Evolutionary conservation across 495 filamentous ascomycete species (phyloP).

Genomic region (Podospora anserina): DNA sequence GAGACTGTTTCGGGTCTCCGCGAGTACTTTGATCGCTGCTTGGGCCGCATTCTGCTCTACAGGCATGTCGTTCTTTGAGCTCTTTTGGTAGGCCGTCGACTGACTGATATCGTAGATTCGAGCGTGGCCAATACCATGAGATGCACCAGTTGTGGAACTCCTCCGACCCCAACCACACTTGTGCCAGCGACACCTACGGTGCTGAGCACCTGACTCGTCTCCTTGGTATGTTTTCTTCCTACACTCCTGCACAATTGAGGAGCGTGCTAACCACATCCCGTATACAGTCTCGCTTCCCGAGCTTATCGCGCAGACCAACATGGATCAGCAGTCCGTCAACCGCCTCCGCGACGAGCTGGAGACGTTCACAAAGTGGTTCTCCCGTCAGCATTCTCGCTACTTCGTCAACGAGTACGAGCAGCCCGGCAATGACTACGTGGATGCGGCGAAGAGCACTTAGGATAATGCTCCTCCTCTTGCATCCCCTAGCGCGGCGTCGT

Average conservation of each 20-base stretch:
- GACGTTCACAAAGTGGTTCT: constrained; percentile 77
- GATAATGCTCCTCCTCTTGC: neutral
- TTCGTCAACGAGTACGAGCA: constrained; percentile 76
- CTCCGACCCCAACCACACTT: constrained; percentile 60
- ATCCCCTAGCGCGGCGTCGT: neutral
- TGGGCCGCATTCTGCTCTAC: constrained; percentile 87
- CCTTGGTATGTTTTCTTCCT: constrained; percentile 61
- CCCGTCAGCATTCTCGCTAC: constrained; percentile 66
- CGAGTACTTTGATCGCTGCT: constrained; percentile 85
- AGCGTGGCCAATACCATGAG: constrained; percentile 78
- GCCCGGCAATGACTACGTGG: constrained; percentile 48
- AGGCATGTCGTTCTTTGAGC: constrained; percentile 42
- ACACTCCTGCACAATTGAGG: neutral
- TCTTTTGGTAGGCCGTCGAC: neutral
- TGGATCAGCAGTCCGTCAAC: constrained; percentile 86
- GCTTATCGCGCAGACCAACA: constrained; percentile 92
- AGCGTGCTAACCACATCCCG: constrained; percentile 20
- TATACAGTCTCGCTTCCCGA: constrained; percentile 80
- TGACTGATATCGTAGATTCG: constrained; percentile 55
- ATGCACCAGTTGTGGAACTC: constrained; percentile 61
- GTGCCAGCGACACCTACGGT: constrained; percentile 77
- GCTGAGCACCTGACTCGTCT: constrained; percentile 86
- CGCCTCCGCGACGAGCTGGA: constrained; percentile 82
- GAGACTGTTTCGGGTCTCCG: constrained; percentile 79
- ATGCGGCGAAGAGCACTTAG: constrained; percentile 26